Conservation (phyloP, 1,139 yeast genomes). For the Debaryomyces udenii region DNA sequence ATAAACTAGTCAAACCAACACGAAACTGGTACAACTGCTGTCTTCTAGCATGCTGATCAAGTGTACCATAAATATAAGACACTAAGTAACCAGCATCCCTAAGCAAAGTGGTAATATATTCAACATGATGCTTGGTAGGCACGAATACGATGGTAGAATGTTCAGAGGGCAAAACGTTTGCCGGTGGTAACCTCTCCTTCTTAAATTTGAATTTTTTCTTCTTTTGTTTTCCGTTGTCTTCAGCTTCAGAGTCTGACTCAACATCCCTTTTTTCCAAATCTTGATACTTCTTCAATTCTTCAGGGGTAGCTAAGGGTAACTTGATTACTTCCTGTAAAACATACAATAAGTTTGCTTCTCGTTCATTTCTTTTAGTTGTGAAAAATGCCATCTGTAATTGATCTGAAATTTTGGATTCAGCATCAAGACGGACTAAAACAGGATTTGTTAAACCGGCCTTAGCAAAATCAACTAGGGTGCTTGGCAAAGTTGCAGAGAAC, state of each 20-base stretch:
- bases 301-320: conserved; percentile 76
- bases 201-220: conserved; percentile 44
- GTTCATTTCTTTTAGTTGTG: conserved; percentile 77
- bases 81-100: conserved; percentile 81
- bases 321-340: conserved; percentile 81
- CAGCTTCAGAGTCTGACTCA: conserved; percentile 52
- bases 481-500: conserved; percentile 94
- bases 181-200: conserved; percentile 69
- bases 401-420: conserved; percentile 88
- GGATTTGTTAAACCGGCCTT: conserved; percentile 95
- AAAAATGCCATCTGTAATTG: conserved; percentile 89
- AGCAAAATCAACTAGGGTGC: conserved; percentile 91
- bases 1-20: conserved; percentile 74
- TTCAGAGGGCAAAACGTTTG: conserved; percentile 81
- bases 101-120: conserved; percentile 72
- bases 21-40: conserved; percentile 86
- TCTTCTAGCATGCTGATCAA: conserved; percentile 93
- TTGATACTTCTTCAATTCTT: conserved; percentile 57
- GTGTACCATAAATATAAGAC: conserved; percentile 89
- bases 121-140: conserved; percentile 98
- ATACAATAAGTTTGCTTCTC: conserved; percentile 84
- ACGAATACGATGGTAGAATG: conserved; percentile 90
- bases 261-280: conserved; percentile 48
- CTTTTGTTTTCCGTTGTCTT: conserved; percentile 35
- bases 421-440: conserved; percentile 85